phyloP scores from a whole-genome alignment of 2,329 filamentous ascomycete genomes.

The Alternaria postmessia region DNA sequence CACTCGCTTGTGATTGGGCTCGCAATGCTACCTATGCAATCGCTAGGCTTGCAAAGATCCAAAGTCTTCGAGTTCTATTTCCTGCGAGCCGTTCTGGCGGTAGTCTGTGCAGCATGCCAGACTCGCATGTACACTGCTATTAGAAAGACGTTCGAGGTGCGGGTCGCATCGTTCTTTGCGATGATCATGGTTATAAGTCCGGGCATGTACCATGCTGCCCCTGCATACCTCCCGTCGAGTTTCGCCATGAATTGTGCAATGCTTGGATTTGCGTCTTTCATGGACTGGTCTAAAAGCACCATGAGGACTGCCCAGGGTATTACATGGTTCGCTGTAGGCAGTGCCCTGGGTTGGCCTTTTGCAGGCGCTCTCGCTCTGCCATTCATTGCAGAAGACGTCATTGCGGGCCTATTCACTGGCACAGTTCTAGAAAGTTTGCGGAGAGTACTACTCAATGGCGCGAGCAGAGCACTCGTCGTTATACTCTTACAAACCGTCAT shows the following conservation, averaged over 20 bases:
- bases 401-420: conserved; percentile 63
- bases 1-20: conserved; percentile 78
- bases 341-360: conserved; percentile 93
- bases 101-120: conserved; percentile 81
- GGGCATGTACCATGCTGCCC: conserved; percentile 91
- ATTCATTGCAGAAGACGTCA: conserved; percentile 78
- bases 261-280: conserved; percentile 85
- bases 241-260: conserved; percentile 96
- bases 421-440: conserved; percentile 67
- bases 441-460: conserved; percentile 71
- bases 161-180: conserved; percentile 86
- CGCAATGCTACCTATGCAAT: conserved; percentile 62
- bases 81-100: conserved; percentile 76
- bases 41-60: conserved; percentile 33
- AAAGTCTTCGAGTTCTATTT: conserved; percentile 81
- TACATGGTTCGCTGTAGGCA: conserved; percentile 87
- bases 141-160: conserved; percentile 77
- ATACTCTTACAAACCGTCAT: conserved; percentile 72
- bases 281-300: conserved; percentile 80
- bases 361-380: conserved; percentile 81
- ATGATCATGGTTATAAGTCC: conserved; percentile 78
- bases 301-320: conserved; percentile 83
- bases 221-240: conserved; percentile 87
- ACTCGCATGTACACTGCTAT: conserved; percentile 81
- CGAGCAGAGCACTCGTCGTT: conserved; percentile 70